A percentile compares a stretch with the other conserved stretches of the same genome.
Evolutionary conservation across 768 basidiomycete species (phyloP).

Genomic region (Lepiota subincarnata): DNA sequence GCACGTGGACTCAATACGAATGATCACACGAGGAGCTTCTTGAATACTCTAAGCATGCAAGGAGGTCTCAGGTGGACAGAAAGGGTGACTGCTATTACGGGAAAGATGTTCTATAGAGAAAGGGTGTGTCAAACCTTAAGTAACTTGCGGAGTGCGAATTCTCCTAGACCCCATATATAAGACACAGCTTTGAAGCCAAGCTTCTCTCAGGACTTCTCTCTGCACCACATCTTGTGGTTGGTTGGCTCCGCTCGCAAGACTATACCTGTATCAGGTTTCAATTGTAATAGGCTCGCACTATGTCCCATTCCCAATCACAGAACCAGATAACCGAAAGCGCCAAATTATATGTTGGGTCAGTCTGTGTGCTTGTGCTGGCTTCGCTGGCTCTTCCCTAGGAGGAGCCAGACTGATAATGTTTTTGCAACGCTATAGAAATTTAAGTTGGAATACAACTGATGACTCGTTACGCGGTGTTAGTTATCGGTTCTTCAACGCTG

Average conservation of each 20-base stretch:
- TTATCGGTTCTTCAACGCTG: conserved; percentile 40
- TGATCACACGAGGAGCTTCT: conserved; percentile 9
- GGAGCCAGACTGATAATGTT: conserved; percentile 54
- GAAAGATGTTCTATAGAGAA: conserved; percentile 6
- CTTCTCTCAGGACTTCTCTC: conserved; percentile 8
- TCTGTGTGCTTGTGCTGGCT: conserved; percentile 55
- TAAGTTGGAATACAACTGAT: conserved; percentile 96
- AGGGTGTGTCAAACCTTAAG: conserved; percentile 16
- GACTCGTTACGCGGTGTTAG: conserved; percentile 85
- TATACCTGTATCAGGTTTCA: conserved; percentile 45
- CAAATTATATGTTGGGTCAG: conserved; percentile 94
- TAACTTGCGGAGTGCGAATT: conserved; percentile 15
- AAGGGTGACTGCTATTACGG: conserved; percentile 9
- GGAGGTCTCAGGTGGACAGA: conserved; percentile 9
- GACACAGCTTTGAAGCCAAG: neutral
- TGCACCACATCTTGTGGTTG: conserved; percentile 9
- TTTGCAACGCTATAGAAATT: conserved; percentile 70
- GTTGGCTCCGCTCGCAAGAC: conserved; percentile 31
- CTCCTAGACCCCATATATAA: conserved; percentile 6
- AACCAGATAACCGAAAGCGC: too few species aligned
- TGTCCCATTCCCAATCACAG: conserved; percentile 39
- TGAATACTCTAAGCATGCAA: conserved; percentile 3
- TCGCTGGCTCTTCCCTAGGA: conserved; percentile 44
- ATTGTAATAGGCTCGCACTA: conserved; percentile 55
- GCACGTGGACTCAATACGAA: neutral